Base-by-base conservation (phyloP, 495 filamentous ascomycete genomes). In the Daldinia childiae region DNA sequence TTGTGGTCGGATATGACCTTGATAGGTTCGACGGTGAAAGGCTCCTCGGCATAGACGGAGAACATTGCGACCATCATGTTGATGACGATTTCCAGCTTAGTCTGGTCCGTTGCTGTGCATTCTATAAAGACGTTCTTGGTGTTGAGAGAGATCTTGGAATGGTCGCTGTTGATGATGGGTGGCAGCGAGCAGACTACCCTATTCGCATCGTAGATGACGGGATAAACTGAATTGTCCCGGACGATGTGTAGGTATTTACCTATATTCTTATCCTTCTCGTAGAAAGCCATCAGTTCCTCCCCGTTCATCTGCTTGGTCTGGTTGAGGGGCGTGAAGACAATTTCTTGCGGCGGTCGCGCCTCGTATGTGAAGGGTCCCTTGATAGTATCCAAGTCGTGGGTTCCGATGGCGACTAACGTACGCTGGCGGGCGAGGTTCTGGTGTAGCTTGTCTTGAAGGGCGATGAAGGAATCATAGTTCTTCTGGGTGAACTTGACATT, bases 61-160 rank as follows among this genome's bases (percentile, higher is more conserved):
- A 99, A 99, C 95, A 98, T 98, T 66, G 95, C 87, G 43, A 97
- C 93, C 79, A 99, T 90, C 72, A 97, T 94, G 71, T 93, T 93
- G 84, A 90, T 93, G 57, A 98, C 94, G 74, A 98, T 93, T 73
- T 98, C 95, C 15, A 97, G 87, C 83, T 99, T 99, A 7, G 95
- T 99, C 79, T 91, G 89, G 82, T 99, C 95, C 21, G 93, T 92
- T n/a, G 93, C 95, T 21, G 95, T 99, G 72, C 97, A 92, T 77
- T 99, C 95, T 78, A 99, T 95, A 83, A 98, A 93, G 76, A 98
- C 86, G 79, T 98, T 98, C 72, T 84, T 92, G 54, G 94, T 98
- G 74, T 93, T 83, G 41, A 97, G 82, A 1, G 87, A 92, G 76
- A 99, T 98, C 83, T 98, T 99, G 61, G 94, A 97, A 81, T 92